Evolutionary conservation across 1,284 basidiomycete genomes (phyloP), one percentile per base, ranked within the genome.

Genomic region (Prillingera fragicola): DNA sequence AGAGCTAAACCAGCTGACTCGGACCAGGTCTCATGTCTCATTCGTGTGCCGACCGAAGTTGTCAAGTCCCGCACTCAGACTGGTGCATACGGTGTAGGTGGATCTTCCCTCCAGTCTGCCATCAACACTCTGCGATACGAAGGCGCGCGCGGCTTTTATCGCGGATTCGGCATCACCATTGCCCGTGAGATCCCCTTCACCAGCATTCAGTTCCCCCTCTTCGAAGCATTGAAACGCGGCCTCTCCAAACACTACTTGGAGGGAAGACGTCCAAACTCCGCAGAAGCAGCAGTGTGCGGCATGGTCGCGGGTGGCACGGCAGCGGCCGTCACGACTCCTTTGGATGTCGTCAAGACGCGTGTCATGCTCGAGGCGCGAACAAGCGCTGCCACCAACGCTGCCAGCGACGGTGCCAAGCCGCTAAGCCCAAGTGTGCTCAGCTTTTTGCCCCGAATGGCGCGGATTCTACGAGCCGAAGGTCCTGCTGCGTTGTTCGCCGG

Each of bases 261-360:
- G 13, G 63, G 76, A 22, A 64, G 77, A 44, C 75, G 82, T 60
- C 78, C 77, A 1, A 76, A 89, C 5, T 82, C 84, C 2, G 81
- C 85, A 59, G 87, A 96, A 71, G 91, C 91, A 0, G 94, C 91
- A 0, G 61, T 85, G 2, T 97, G 94, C 56, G 95, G 95, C 3
- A 88, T 84, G 60, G 74, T 95, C 32, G 87, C 95, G 0, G 95
- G 95, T 12, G 90, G 85, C 0, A 76, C 87, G 14, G 90, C 92
- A 3, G 94, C 92, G 0, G 86, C 85, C 0, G 59, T 85, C 29
- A 98, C 95, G 0, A 98, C 95, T 0, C 95, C 95, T 0, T 74
- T 98, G 15, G 95, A 99, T 61, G 95, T 98, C 3, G 79, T 96
- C 46, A 98, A 98, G 71, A 99, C 94, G 2, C 79, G 95, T 13